A percentile compares a stretch with the other conserved stretches of the same genome.
Conservation (phyloP, 139 green algal genomes). For the Chlamydomonas sp. region DNA sequence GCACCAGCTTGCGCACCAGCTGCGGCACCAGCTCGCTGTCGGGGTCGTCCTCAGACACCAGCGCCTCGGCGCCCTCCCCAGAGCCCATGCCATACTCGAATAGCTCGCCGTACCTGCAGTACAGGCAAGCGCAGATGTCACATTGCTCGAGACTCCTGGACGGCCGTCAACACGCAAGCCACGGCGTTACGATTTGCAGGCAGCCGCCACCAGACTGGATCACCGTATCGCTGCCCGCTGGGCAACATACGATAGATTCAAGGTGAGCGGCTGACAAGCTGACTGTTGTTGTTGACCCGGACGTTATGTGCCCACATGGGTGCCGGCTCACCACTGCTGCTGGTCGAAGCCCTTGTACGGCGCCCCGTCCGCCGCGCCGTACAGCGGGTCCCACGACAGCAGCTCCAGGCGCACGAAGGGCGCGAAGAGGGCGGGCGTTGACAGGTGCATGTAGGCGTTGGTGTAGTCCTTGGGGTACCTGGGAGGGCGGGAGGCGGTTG, state of each 20-base stretch:
- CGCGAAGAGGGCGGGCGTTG: conserved; percentile 88
- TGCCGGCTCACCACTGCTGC: conserved; percentile 62
- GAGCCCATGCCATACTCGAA: conserved; percentile 84
- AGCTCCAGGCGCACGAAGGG: conserved; percentile 95
- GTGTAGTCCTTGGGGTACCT: conserved; percentile 63
- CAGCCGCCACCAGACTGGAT: too few species aligned
- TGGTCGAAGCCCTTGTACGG: conserved; percentile 68
- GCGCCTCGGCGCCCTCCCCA: neutral
- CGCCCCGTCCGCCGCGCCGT: conserved; percentile 19
- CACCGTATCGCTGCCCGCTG: too few species aligned
- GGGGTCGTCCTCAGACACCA: conserved; percentile 62
- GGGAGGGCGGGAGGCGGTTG: neutral
- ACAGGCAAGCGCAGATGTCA: neutral
- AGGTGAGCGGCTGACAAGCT: neutral
- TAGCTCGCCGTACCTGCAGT: conserved; percentile 73
- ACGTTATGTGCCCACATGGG: neutral
- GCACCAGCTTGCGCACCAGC: conserved; percentile 82
- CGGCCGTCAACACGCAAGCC: neutral
- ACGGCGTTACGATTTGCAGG: too few species aligned
- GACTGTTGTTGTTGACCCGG: neutral
- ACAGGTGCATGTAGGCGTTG: conserved; percentile 85
- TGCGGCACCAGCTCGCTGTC: conserved; percentile 84
- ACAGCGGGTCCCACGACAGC: conserved; percentile 91
- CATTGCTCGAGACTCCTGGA: neutral
- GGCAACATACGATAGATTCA: too few species aligned